Conservation (phyloP, 169 alveolate species). For the Besnoitia besnoiti region DNA sequence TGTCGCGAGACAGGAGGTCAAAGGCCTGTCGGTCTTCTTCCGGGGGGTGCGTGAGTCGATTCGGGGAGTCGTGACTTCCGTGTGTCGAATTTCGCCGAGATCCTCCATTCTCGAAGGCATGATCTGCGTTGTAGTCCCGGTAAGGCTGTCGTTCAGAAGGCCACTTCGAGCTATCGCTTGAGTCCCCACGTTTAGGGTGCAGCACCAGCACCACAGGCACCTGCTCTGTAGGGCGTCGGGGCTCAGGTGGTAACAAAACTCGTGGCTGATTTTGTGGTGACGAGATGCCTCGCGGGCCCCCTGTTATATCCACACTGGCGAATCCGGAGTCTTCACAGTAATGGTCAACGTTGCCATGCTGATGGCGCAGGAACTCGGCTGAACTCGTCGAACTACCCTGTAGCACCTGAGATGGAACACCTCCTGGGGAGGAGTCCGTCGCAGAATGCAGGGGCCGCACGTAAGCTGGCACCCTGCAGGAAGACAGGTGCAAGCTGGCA, state of each 20-base stretch:
- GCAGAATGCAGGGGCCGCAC: not conserved
- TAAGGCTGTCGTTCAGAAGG: not conserved
- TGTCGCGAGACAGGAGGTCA: not conserved
- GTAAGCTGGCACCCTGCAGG: not conserved
- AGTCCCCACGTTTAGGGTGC: not conserved
- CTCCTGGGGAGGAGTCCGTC: not conserved
- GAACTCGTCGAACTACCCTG: not conserved
- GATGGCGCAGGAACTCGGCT: not conserved
- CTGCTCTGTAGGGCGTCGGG: not conserved
- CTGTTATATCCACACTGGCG: not conserved
- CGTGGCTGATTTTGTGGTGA: not conserved
- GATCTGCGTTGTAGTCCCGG: not conserved
- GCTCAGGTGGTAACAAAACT: not conserved
- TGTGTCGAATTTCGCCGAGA: not conserved
- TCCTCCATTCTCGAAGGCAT: not conserved
- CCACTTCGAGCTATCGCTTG: not conserved
- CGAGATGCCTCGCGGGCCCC: not conserved
- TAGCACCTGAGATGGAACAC: not conserved
- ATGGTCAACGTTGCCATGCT: not conserved
- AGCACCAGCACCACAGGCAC: not conserved
- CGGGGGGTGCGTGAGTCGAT: not conserved
- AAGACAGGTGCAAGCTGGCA: not conserved
- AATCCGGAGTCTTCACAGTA: not conserved
- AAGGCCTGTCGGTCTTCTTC: not conserved
- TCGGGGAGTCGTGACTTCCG: not conserved